A percentile compares a stretch with the other conserved stretches of the same genome.
These are phyloP conservation scores for Trichoderma virens DNA, from an alignment of 495 filamentous ascomycete genomes.

Conservation along the genomic window DNA sequence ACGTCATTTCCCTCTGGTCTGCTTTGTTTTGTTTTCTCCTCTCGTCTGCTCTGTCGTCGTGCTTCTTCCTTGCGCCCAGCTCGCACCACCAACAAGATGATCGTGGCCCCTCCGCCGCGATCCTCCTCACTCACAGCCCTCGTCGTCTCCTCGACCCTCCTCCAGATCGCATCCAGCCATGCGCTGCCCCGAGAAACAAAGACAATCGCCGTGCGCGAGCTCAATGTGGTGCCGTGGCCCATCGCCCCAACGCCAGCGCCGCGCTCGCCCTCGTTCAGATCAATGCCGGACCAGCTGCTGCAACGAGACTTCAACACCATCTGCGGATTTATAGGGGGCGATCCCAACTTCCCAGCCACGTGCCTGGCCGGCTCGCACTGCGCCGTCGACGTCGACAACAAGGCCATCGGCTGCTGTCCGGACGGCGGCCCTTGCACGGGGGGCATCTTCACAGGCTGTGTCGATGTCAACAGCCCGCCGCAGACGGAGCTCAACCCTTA, in stretches of 20 bases:
- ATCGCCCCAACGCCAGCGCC: constrained; percentile 36
- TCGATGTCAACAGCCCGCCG: constrained; percentile 35
- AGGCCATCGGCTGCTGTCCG: constrained; percentile 42
- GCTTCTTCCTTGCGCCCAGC: not conserved
- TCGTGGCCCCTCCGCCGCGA: constrained; percentile 6
- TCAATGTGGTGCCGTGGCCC: constrained; percentile 40
- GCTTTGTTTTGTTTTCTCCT: not conserved
- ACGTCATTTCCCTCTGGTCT: not conserved
- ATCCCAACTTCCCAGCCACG: constrained; percentile 36
- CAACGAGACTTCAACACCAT: constrained; percentile 34
- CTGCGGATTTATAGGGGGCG: constrained; percentile 40
- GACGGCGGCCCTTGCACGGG: constrained; percentile 36
- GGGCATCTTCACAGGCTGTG: constrained; percentile 42
- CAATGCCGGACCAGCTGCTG: constrained; percentile 19
- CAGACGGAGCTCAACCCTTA: constrained; percentile 43
- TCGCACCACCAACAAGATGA: not conserved
- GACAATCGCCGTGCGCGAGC: constrained; percentile 28
- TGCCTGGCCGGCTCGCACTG: constrained; percentile 43
- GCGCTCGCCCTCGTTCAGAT: not conserved
- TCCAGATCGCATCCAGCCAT: constrained; percentile 28
- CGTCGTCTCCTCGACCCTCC: constrained; percentile 26
- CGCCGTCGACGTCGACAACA: constrained; percentile 34
- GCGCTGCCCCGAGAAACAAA: constrained; percentile 30
- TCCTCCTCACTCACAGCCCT: constrained; percentile 24
- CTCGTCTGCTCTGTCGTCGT: not conserved